Base-by-base conservation (phyloP, 345 rosid species). In the Angophora floribunda region DNA sequence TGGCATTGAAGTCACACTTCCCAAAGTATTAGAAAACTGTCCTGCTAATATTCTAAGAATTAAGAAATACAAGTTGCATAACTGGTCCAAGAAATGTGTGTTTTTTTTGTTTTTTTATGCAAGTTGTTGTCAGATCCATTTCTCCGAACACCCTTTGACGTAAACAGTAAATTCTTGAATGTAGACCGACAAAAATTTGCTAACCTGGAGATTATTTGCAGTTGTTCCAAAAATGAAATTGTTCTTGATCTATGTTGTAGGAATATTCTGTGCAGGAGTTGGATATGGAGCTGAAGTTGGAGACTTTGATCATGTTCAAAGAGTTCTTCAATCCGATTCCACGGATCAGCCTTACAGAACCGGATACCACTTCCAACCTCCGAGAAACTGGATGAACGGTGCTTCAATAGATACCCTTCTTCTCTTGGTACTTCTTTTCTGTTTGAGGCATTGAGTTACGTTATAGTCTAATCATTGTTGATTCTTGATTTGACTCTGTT, bases 371-470 rank as follows among this genome's bases (percentile, higher is more conserved):
- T 94, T 94, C 91, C 96, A 90, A 30, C 90, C 95, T 85, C 92
- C 90, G 26, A 79, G 88, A 86, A 93, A 93, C 63, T 94, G 95
- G 95, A 89, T 93, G 53, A 94, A 93, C 49, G 95, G 95, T 93
- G 87, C 41, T 16, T 51, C 47, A 50, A 22, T 32, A 3, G 13
- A 36, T 28, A 17, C 67, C 75, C 36, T 52, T 51, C 36, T 52
- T 51, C 32, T 30, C 87, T 55, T 32, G 55, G 24, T 44, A 47
- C 87, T 45, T 59, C 12, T 87, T 57, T 19, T 12, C 63, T 88
- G 44, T 32, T 55, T 47, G 16, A 36, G 13, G 82, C 7, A 36
- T 17, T 17, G 82, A 75, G 14, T 19, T 24, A 9, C 63, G 9
- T 61, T 36, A 36, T 86, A 17, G 32, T 57, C 85, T 21, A 32